These are phyloP conservation scores for Aegle marmelos DNA, from an alignment of 345 rosid genomes.

Conservation along the genomic window DNA sequence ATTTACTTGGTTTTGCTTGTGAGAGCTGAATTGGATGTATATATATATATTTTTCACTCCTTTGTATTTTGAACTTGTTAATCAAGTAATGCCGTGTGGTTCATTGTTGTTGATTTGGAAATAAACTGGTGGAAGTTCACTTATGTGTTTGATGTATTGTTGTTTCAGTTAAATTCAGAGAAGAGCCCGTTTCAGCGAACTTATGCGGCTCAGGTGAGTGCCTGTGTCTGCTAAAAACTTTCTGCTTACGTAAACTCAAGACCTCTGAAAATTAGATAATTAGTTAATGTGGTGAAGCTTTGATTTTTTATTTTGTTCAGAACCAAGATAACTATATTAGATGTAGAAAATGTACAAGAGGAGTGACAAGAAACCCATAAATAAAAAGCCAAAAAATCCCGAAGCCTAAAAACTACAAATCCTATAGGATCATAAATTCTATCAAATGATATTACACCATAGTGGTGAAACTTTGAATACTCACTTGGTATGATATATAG, in stretches of 20 bases:
- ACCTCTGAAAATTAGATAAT: neutral
- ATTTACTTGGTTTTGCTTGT: neutral
- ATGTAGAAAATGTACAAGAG: too few species aligned
- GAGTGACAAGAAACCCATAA: too few species aligned
- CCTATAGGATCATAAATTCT: too few species aligned
- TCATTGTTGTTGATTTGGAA: slow-evolving; percentile 5
- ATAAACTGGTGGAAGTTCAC: slow-evolving; percentile 1
- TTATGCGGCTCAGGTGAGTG: slow-evolving; percentile 83
- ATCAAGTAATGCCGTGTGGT: neutral
- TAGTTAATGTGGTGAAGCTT: neutral
- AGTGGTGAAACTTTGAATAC: neutral
- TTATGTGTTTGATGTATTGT: slow-evolving; percentile 6
- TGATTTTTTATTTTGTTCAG: too few species aligned
- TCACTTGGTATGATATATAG: neutral
- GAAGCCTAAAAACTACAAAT: too few species aligned
- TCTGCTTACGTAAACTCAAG: neutral
- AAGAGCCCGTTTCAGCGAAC: slow-evolving; percentile 96
- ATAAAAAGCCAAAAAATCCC: too few species aligned
- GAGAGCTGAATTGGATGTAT: neutral
- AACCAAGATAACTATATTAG: too few species aligned
- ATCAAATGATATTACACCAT: too few species aligned
- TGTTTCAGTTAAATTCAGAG: slow-evolving; percentile 80
- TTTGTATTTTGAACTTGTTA: neutral
- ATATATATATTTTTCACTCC: neutral
- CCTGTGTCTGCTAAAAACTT: neutral